phyloP scores from a whole-genome alignment of 1,139 yeast species.

The Protomyces gravidus region DNA sequence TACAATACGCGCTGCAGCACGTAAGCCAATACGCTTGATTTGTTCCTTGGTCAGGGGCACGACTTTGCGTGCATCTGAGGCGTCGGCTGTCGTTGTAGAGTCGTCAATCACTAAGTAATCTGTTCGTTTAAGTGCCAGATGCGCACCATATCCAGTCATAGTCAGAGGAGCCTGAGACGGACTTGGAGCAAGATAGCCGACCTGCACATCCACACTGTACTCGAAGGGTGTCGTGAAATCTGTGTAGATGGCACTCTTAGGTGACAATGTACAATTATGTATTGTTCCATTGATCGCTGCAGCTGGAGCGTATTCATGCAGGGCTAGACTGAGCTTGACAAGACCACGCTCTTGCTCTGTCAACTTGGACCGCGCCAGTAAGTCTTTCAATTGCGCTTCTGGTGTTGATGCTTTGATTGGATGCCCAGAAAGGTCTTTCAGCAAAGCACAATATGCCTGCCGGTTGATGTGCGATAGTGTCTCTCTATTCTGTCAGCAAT shows the following conservation, averaged over 20 bases:
- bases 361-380: background rate
- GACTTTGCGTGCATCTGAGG: conserved; percentile 3
- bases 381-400: background rate
- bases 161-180: background rate
- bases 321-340: conserved; percentile 34
- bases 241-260: conserved; percentile 36
- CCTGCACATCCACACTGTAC: background rate
- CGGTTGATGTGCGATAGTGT: conserved; percentile 51
- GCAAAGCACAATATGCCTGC: conserved; percentile 49
- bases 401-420: conserved; percentile 21
- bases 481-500: conserved; percentile 42
- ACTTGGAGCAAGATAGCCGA: conserved; percentile 5
- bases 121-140: conserved; percentile 56
- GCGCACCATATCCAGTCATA: conserved; percentile 65
- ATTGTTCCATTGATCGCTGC: conserved; percentile 38
- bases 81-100: conserved; percentile 37
- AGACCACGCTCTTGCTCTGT: conserved; percentile 10
- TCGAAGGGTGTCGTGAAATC: conserved; percentile 12
- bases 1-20: conserved; percentile 40
- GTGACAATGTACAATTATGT: conserved; percentile 42
- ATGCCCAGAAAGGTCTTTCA: conserved; percentile 43
- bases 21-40: conserved; percentile 39
- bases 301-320: conserved; percentile 37
- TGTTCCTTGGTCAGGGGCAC: conserved; percentile 36
- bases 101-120: conserved; percentile 65